A percentile compares a stretch with the other conserved stretches of the same genome.
These are phyloP conservation scores for Massarina eburnea DNA, from an alignment of 2,329 filamentous ascomycete genomes.

Conservation along the genomic window DNA sequence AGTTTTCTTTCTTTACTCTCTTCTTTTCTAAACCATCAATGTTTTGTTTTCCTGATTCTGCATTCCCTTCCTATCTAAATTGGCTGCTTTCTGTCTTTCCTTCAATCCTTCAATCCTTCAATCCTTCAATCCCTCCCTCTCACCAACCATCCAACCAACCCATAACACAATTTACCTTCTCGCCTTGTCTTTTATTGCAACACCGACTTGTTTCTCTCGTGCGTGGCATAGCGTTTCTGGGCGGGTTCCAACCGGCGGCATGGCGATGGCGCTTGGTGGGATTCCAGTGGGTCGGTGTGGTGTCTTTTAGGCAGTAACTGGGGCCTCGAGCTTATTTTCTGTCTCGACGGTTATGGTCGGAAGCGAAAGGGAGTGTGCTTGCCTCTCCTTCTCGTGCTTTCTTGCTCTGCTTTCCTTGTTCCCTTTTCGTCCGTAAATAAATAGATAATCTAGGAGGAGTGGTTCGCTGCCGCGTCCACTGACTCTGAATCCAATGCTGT, in stretches of 20 bases:
- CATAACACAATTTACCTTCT: conserved; percentile 3
- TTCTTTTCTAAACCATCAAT: conserved; percentile 5
- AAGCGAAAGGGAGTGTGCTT: not conserved
- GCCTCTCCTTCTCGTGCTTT: not conserved
- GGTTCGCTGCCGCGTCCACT: not conserved
- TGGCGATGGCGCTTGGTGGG: not conserved
- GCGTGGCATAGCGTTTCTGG: conserved; percentile 15
- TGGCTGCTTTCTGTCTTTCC: conserved; percentile 7
- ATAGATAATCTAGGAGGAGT: not conserved
- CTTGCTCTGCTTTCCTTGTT: not conserved
- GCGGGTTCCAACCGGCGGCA: conserved; percentile 2
- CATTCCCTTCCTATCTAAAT: conserved; percentile 7
- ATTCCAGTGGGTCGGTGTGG: not conserved
- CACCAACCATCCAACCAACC: not conserved
- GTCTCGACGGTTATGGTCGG: not conserved
- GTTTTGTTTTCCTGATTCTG: conserved; percentile 3
- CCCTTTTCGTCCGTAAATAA: not conserved
- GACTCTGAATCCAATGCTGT: not conserved
- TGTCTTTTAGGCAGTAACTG: not conserved
- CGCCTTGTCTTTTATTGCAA: conserved; percentile 2
- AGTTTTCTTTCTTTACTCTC: conserved; percentile 15
- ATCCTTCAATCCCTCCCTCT: conserved; percentile 1
- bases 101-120: too few relatives aligned
- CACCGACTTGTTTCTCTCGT: conserved; percentile 2
- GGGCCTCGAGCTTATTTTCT: not conserved